A percentile compares a stretch with the other conserved stretches of the same genome.
phyloP scores from a whole-genome alignment of 2,329 filamentous ascomycete species.

The Westerdykella ornata region DNA sequence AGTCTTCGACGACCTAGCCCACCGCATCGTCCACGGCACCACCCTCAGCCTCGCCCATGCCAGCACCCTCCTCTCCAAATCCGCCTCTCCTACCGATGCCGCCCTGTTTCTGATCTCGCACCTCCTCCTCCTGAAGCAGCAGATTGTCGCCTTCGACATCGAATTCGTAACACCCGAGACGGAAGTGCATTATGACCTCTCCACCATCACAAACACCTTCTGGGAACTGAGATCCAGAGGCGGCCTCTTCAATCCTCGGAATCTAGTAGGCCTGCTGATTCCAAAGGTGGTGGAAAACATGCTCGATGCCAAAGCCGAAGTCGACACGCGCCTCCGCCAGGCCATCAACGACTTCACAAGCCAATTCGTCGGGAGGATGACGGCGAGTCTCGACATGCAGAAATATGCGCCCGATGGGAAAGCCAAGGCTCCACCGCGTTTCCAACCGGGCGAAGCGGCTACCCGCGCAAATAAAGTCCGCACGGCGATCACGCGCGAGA shows the following conservation, averaged over 20 bases:
- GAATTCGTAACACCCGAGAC: slow-evolving; percentile 61
- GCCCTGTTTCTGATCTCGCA: slow-evolving; percentile 94
- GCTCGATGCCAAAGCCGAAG: slow-evolving; percentile 63
- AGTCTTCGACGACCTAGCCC: slow-evolving; percentile 65
- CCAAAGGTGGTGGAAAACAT: slow-evolving; percentile 64
- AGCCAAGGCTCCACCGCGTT: slow-evolving; percentile 14
- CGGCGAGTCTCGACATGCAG: slow-evolving; percentile 39
- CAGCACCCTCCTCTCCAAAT: slow-evolving; percentile 61
- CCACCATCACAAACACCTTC: slow-evolving; percentile 58
- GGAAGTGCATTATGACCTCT: slow-evolving; percentile 57
- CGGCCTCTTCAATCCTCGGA: slow-evolving; percentile 58
- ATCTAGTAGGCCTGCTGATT: slow-evolving; percentile 55
- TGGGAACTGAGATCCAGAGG: slow-evolving; percentile 61
- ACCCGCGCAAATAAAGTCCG: slow-evolving; percentile 43
- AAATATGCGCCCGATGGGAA: slow-evolving; percentile 14
- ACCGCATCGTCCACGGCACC: slow-evolving; percentile 83
- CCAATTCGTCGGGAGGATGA: slow-evolving; percentile 52
- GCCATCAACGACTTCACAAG: slow-evolving; percentile 63
- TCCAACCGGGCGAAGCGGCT: slow-evolving; percentile 20
- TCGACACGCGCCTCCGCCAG: slow-evolving; percentile 55
- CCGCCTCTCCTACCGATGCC: slow-evolving; percentile 61
- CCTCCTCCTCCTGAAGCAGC: slow-evolving; percentile 88
- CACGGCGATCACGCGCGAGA: slow-evolving; percentile 52
- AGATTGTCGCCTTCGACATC: slow-evolving; percentile 93
- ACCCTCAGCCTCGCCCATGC: slow-evolving; percentile 76